phyloP scores from a whole-genome alignment of 495 filamentous ascomycete genomes.

The Bryoglossum gracile region DNA sequence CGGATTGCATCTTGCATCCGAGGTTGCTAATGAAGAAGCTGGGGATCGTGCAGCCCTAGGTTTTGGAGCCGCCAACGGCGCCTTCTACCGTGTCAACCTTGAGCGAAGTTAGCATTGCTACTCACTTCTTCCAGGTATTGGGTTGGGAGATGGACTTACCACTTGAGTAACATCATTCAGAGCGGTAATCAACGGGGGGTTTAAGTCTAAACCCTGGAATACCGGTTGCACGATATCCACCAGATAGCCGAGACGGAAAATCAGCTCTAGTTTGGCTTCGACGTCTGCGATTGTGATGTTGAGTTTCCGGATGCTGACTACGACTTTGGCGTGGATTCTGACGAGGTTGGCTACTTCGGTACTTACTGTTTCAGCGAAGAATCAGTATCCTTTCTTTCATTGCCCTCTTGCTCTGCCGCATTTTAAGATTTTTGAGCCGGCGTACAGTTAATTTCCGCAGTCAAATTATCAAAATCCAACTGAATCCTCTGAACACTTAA shows the following conservation, averaged over 20 bases:
- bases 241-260: constrained; percentile 47
- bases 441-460: constrained; percentile 48
- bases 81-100: constrained; percentile 44
- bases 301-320: constrained; percentile 43
- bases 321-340: constrained; percentile 46
- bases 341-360: constrained; percentile 48
- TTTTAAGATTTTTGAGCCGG: no score
- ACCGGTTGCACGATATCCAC: constrained; percentile 53
- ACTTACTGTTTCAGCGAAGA: no score
- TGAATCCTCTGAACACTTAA: constrained; percentile 48
- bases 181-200: constrained; percentile 48
- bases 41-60: constrained; percentile 42
- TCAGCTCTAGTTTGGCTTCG: constrained; percentile 45
- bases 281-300: constrained; percentile 54
- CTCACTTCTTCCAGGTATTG: no score
- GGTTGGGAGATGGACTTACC: no score
- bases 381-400: no score
- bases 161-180: constrained; percentile 39
- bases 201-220: constrained; percentile 46
- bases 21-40: constrained; percentile 52
- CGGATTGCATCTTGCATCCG: constrained; percentile 51
- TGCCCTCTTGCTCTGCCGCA: no score
- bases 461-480: constrained; percentile 46
- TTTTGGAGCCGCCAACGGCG: constrained; percentile 44
- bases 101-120: no score